Evolutionary conservation across 352 stramenopile species (phyloP).

Genomic region (Phytophthora colocasiae): DNA sequence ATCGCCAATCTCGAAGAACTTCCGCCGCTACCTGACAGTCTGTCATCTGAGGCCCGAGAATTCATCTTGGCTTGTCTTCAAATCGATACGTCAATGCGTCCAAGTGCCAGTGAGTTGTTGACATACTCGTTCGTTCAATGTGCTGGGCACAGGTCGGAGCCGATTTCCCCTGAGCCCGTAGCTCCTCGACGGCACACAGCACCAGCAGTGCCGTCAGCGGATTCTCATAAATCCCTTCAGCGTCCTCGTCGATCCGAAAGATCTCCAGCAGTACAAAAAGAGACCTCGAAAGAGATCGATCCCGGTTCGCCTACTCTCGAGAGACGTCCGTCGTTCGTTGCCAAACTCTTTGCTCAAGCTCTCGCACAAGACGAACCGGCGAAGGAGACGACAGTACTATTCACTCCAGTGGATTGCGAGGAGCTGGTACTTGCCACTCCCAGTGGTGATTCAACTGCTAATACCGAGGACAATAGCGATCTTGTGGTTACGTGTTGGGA

Average conservation of each 20-base stretch:
- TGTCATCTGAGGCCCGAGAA: constrained; percentile 51
- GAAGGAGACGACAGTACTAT: constrained; percentile 7
- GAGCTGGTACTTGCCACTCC: constrained; percentile 8
- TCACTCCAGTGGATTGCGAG: not conserved
- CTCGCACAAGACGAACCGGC: constrained; percentile 7
- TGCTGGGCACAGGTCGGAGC: constrained; percentile 19
- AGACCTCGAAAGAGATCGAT: constrained; percentile 8
- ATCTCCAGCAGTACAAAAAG: not conserved
- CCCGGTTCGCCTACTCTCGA: not conserved
- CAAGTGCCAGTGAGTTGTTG: constrained; percentile 90
- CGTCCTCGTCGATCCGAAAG: constrained; percentile 16
- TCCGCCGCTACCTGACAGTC: constrained; percentile 42
- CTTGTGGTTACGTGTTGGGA: constrained; percentile 42
- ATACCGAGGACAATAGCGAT: constrained; percentile 6
- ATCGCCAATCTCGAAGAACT: constrained; percentile 60
- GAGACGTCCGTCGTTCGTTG: constrained; percentile 25
- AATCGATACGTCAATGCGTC: constrained; percentile 65
- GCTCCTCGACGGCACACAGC: constrained; percentile 32
- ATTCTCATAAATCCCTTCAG: not conserved
- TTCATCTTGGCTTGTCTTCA: constrained; percentile 64
- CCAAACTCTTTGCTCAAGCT: constrained; percentile 15
- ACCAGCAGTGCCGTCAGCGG: constrained; percentile 8
- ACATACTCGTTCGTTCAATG: constrained; percentile 87
- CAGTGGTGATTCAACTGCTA: not conserved
- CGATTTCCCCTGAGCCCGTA: constrained; percentile 7